These are phyloP conservation scores for Dissophora globulifera DNA, from an alignment of 192 early-diverging fungal species.

Conservation along the genomic window DNA sequence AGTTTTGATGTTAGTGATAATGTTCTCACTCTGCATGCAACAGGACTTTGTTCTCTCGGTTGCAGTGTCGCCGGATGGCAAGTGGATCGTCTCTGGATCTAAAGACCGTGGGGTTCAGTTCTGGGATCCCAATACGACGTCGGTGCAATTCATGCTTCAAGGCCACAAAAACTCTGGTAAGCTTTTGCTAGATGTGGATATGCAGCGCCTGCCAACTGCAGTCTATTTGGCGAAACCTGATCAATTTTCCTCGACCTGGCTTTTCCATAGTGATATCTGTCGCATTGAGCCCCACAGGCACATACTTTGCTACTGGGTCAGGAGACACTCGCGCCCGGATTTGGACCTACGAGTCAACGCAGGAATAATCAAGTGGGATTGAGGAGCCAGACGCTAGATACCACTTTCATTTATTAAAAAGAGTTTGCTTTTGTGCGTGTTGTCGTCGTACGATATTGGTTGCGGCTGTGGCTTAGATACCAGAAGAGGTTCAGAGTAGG, in stretches of 20 bases:
- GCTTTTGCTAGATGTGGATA: no score
- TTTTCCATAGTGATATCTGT: slow-evolving; percentile 84
- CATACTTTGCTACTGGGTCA: slow-evolving; percentile 94
- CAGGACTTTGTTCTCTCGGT: slow-evolving; percentile 98
- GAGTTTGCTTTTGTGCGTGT: background rate
- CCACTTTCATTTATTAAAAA: no score
- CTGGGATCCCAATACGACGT: slow-evolving; percentile 85
- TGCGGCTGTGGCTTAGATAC: no score
- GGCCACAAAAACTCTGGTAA: slow-evolving; percentile 97
- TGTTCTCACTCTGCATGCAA: background rate
- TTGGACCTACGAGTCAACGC: slow-evolving; percentile 78
- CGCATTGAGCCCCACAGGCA: slow-evolving; percentile 81
- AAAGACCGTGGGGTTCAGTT: slow-evolving; percentile 95
- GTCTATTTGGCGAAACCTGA: no score
- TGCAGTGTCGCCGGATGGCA: slow-evolving; percentile 81
- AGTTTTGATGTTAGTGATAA: no score
- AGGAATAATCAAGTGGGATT: slow-evolving; percentile 13
- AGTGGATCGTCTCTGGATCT: slow-evolving; percentile 92
- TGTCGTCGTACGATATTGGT: no score
- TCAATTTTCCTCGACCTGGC: background rate
- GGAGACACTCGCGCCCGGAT: slow-evolving; percentile 93
- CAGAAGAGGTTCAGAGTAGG: no score
- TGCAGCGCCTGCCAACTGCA: no score
- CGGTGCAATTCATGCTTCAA: slow-evolving; percentile 85
- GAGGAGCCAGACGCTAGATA: no score